A percentile compares a stretch with the other conserved stretches of the same genome.
Evolutionary conservation across 345 rosid species (phyloP).

Genomic region (Excoecaria cochinchinensis): DNA sequence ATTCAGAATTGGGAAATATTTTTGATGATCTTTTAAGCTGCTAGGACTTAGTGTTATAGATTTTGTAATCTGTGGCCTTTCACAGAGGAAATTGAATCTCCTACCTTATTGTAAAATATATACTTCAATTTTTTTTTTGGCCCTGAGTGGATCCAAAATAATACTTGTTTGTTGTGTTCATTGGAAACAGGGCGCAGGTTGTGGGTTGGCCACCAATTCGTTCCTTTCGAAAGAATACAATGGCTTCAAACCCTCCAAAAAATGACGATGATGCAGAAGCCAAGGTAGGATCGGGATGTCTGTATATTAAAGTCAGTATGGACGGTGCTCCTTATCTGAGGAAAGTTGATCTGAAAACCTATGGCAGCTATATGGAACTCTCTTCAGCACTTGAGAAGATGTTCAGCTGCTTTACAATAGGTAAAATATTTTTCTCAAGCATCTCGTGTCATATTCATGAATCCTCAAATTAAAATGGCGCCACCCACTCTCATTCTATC

Average conservation of each 20-base stretch:
- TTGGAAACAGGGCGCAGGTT: constrained; percentile 41
- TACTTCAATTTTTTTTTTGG: background rate
- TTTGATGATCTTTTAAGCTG: background rate
- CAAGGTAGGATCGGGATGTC: constrained; percentile 49
- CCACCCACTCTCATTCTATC: too few species aligned
- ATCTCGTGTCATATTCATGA: background rate
- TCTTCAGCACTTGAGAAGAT: constrained; percentile 26
- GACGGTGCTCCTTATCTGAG: constrained; percentile 32
- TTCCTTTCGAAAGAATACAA: constrained; percentile 29
- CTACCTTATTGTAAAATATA: background rate
- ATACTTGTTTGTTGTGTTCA: background rate
- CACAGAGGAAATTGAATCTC: background rate
- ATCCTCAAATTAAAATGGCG: too few species aligned
- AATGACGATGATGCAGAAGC: constrained; percentile 42
- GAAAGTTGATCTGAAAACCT: constrained; percentile 24
- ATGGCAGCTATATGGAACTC: constrained; percentile 20
- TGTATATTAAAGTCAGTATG: constrained; percentile 27
- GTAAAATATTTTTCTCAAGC: constrained; percentile 26
- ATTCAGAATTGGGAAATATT: background rate
- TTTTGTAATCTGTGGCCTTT: background rate
- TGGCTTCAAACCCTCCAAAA: constrained; percentile 54
- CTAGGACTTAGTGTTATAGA: background rate
- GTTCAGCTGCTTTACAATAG: constrained; percentile 60
- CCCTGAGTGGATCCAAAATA: background rate
- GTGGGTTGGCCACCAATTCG: constrained; percentile 36